Evolutionary conservation across 176 grass and related monocot species (phyloP).

Genomic region (Eremochloa ophiuroides): DNA sequence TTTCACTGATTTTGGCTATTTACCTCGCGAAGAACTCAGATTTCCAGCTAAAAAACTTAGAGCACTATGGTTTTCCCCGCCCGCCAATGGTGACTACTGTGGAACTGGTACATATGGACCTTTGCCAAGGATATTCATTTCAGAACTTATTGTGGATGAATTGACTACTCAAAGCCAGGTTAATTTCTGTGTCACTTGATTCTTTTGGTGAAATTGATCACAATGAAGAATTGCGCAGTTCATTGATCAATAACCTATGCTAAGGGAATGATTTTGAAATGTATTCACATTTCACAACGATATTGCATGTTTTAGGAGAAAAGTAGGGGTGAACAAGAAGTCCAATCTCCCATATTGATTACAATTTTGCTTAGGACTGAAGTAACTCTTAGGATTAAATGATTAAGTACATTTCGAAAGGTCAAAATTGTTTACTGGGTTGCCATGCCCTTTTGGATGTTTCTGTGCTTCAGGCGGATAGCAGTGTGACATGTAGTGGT

Average conservation of each 20-base stretch:
- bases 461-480: not conserved
- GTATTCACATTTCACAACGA: not conserved
- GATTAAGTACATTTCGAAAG: not conserved
- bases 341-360: not conserved
- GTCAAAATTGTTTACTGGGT: not conserved
- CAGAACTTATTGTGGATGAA: conserved; percentile 90
- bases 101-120: conserved; percentile 69
- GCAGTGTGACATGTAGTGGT: not conserved
- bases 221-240: not conserved
- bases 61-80: conserved; percentile 93
- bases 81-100: conserved; percentile 36
- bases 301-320: not conserved
- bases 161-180: conserved; percentile 73
- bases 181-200: not conserved
- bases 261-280: conserved; percentile 11
- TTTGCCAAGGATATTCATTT: conserved; percentile 96
- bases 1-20: conserved; percentile 89
- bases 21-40: conserved; percentile 66
- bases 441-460: not conserved
- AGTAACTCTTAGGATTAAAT: not conserved
- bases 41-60: conserved; percentile 93
- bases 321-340: not conserved
- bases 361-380: not conserved
- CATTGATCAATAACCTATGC: not conserved
- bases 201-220: not conserved